phyloP scores from a whole-genome alignment of 352 stramenopile species.

The Phytophthora capsici region DNA sequence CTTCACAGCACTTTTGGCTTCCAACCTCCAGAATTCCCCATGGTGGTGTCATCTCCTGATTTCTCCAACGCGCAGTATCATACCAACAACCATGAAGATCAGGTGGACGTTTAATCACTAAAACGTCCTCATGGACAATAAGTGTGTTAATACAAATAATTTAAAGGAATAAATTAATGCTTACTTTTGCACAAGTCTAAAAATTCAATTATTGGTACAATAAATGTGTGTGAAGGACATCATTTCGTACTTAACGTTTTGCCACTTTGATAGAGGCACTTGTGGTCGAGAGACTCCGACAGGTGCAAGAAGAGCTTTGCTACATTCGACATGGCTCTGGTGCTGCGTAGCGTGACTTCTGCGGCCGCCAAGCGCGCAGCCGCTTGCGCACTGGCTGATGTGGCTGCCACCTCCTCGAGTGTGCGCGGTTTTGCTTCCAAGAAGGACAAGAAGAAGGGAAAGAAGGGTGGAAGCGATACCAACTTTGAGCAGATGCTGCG shows the following conservation, averaged over 20 bases:
- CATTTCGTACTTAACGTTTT: conserved; percentile 26
- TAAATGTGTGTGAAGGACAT: conserved; percentile 10
- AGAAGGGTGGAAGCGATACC: conserved; percentile 58
- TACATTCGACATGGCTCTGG: conserved; percentile 32
- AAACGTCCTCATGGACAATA: neutral
- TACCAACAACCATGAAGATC: conserved; percentile 15
- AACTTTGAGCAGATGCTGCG: conserved; percentile 90
- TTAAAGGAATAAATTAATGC: neutral
- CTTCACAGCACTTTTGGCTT: conserved; percentile 24
- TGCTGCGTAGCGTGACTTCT: conserved; percentile 36
- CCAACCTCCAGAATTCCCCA: conserved; percentile 17
- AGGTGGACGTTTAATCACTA: conserved; percentile 29
- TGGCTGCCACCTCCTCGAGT: conserved; percentile 7
- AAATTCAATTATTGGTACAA: no score
- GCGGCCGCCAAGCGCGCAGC: conserved; percentile 35
- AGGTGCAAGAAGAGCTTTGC: conserved; percentile 9
- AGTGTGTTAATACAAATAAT: neutral
- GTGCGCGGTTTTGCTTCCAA: conserved; percentile 58
- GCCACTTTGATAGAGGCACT: conserved; percentile 1
- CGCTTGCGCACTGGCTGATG: conserved; percentile 21
- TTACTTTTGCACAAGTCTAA: no score
- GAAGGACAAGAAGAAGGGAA: conserved; percentile 62
- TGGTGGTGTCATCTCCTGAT: conserved; percentile 45
- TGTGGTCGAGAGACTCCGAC: conserved; percentile 36
- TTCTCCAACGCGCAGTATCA: conserved; percentile 35